Percentiles rank a stretch among this genome's conserved stretches.
Evolutionary conservation across 768 basidiomycete genomes (phyloP).

Genomic region (Naganishia vaughanmartiniae): DNA sequence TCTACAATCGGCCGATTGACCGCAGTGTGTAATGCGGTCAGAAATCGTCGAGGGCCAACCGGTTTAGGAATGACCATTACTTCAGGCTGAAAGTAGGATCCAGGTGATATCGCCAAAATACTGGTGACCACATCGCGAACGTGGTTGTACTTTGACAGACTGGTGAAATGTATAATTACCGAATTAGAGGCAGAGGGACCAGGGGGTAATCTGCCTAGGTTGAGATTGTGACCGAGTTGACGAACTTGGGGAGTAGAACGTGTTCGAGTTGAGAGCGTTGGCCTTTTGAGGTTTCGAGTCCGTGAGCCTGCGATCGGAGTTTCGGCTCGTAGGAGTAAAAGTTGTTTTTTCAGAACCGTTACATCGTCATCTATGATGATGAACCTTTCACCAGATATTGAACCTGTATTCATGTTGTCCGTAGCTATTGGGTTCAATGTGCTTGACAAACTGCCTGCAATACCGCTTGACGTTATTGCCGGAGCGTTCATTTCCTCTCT

Average conservation of each 20-base stretch:
- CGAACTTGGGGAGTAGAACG: constrained; percentile 78
- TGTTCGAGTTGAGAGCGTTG: constrained; percentile 44
- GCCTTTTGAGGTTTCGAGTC: constrained; percentile 44
- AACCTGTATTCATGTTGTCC: constrained; percentile 10
- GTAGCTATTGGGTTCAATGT: constrained; percentile 20
- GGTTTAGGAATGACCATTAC: constrained; percentile 97
- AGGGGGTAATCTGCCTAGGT: not conserved
- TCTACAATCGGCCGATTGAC: constrained; percentile 81
- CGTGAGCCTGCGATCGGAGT: constrained; percentile 38
- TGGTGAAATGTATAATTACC: constrained; percentile 86
- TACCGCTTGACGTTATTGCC: constrained; percentile 34
- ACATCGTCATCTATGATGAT: constrained; percentile 93
- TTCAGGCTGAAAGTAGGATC: constrained; percentile 61
- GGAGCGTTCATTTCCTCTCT: constrained; percentile 15
- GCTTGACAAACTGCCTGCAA: constrained; percentile 18
- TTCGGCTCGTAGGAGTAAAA: constrained; percentile 63
- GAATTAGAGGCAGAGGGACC: constrained; percentile 11
- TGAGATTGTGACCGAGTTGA: constrained; percentile 50
- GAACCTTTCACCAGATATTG: constrained; percentile 54
- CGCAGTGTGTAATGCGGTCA: constrained; percentile 89
- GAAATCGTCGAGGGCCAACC: constrained; percentile 85
- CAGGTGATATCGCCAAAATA: constrained; percentile 57
- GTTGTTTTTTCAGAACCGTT: constrained; percentile 68
- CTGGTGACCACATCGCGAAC: constrained; percentile 82
- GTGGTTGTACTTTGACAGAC: constrained; percentile 78